Evolutionary conservation across 2,329 filamentous ascomycete species (phyloP), one percentile per base, ranked within the genome.

Genomic region (Dactylellina sp.): DNA sequence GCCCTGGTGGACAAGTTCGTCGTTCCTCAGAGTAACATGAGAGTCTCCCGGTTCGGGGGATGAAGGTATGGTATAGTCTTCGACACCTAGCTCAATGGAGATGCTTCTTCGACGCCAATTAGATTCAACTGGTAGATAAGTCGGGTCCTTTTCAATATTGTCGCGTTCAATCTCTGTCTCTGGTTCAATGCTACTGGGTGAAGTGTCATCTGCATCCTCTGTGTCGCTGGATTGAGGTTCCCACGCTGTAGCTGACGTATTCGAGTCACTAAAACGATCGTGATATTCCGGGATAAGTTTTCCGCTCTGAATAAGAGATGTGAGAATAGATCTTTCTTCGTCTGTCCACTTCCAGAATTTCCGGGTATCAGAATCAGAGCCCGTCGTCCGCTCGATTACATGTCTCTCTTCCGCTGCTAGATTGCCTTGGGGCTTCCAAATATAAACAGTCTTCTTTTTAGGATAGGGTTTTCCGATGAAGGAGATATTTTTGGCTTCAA

Each of bases 391-490:
- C 1, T 11, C 25, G 14, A 61, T 9, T 7, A 70, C 18, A 5
- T 28, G 12, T 22, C 22, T 5, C 7, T 53, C 46, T n/a, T 61
- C 25, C 6, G 18, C 11, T 7, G 39, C 16, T 1, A n/a, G 28
- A 22, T 61, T 25, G 7, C 46, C 55, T 12, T 40, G 24, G 0
- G 47, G 1, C n/a, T 47, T 53, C 64, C 64, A 70, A 7, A 61
- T n/a, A 12, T 70, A 70, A 1, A 55, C 9, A 7, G 64, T 61
- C 2, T 47, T 53, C 46, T 44, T 55, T n/a, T 39, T 70, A 14
- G 64, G 64, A 32, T 53, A 70, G 1, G 46, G 55, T 32, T 55
- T 55, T 9, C 16, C 16, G 16, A 24, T 70, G 47, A 70, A 55
- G 1, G 7, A 28, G 2, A 70, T 47, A 14, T 39, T 37, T 12